Evolutionary conservation across 441 rosid species (phyloP), one percentile per base, ranked within the genome.

Genomic region (Raphanus hybrid): DNA sequence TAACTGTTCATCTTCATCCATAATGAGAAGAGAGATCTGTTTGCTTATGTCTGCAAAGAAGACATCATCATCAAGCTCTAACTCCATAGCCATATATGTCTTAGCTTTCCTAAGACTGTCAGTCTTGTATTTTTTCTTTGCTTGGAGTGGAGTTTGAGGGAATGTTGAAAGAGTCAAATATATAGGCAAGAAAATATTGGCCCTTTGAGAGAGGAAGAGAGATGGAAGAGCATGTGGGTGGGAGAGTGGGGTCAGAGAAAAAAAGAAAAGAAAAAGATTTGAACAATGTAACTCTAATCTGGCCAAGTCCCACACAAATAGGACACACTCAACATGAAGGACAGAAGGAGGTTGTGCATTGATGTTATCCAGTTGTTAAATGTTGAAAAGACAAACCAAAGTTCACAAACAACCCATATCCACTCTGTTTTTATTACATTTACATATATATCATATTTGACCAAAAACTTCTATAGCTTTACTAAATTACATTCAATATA

Each of bases 1-100:
- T 29, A 73, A 10, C 50, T 78, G 70, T 14, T 91, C 90, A 59
- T 93, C 92, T 59, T 89, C 98, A 61, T 94, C 99, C 96, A 87
- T 92, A 75, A 92, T 92, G 4, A 94, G 94, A 68, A 94, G 94
- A 70, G 97, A 89, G 74, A 94, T 91, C 75, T 85, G 96, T 87
- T 83, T 91, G 92, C 94, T 92, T 43, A 94, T 82, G 82, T 92
- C 97, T 67, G 96, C 97, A 80, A 91, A 94, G 78, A 84, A 85
- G 82, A 89, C 59, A 79, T 92, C 99, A 85, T 94, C 99, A 81
- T 94, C 99, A 18, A 92, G 77, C 70, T 92, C 97, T 85, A 87
- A 67, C 69, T 86, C 86, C 76, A 83, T 84, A 80, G 84, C 86
- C 86, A 84, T 73, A 37, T 66, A 15, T 62, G 26, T 23, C 26